Conservation (phyloP, 2,329 filamentous ascomycete species). For the Cladobotryum mycophilum region DNA sequence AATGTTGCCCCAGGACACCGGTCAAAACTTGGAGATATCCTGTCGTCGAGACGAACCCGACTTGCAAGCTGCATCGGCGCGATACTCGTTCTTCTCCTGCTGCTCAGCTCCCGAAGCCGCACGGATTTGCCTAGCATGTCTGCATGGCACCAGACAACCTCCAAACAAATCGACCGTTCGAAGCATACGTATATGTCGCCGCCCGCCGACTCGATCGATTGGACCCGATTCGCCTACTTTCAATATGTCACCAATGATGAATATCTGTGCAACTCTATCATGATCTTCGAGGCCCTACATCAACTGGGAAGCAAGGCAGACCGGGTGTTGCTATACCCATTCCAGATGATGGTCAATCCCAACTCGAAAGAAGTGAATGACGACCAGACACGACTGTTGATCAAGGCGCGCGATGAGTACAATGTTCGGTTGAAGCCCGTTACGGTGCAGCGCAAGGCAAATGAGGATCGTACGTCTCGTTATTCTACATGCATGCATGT, state of each 20-base stretch:
- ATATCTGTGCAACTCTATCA: constrained; percentile 45
- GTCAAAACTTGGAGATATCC: not conserved
- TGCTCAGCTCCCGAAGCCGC: not conserved
- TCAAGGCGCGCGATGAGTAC: constrained; percentile 39
- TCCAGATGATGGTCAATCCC: constrained; percentile 26
- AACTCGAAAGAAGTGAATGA: constrained; percentile 22
- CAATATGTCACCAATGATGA: constrained; percentile 42
- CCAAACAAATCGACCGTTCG: too few species aligned
- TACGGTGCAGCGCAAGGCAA: constrained; percentile 30
- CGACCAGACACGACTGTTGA: constrained; percentile 28
- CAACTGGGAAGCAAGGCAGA: constrained; percentile 37
- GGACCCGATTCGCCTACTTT: constrained; percentile 40
- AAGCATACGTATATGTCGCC: too few species aligned
- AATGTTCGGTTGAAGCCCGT: constrained; percentile 38
- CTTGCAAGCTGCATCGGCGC: not conserved
- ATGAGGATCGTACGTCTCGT: constrained; percentile 19
- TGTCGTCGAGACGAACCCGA: not conserved
- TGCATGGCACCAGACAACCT: not conserved
- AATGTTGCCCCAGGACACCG: not conserved
- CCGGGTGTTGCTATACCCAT: constrained; percentile 41
- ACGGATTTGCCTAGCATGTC: not conserved
- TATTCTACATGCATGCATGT: not conserved
- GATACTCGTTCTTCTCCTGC: not conserved
- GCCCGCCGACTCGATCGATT: constrained; percentile 26
- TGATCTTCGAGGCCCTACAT: constrained; percentile 42